Evolutionary conservation across 805 yeast genomes (phyloP).

Genomic region (Ogataea pignaliae): DNA sequence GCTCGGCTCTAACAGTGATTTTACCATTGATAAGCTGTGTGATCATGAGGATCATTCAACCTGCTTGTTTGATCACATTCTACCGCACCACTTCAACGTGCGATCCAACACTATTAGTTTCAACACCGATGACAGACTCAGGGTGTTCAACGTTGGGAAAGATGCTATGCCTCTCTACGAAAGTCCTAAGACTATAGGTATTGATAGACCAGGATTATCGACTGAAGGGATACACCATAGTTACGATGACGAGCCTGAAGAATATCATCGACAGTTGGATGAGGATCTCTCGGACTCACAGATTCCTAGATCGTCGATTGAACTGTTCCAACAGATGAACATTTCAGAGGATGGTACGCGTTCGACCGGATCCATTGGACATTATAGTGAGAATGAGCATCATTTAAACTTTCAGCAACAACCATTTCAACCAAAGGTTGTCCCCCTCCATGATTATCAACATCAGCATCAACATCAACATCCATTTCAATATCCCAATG

Average conservation of each 20-base stretch:
- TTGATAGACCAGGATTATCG: too few relatives aligned
- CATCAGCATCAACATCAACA: background rate
- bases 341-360: too few relatives aligned
- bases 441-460: background rate
- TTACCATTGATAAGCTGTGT: constrained; percentile 6
- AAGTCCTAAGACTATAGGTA: too few relatives aligned
- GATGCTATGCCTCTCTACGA: background rate
- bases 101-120: background rate
- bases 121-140: constrained; percentile 3
- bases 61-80: constrained; percentile 10
- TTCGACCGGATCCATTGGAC: too few relatives aligned
- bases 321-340: too few relatives aligned
- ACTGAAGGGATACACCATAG: too few relatives aligned
- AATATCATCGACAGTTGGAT: background rate
- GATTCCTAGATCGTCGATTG: too few relatives aligned
- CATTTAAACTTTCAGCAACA: background rate
- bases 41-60: constrained; percentile 5
- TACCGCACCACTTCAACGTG: constrained; percentile 8
- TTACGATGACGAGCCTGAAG: background rate
- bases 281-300: background rate
- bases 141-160: background rate
- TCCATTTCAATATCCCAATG: background rate
- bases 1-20: background rate
- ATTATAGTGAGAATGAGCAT: too few relatives aligned
- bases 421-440: background rate